These are phyloP conservation scores for Claviceps pazoutovae DNA, from an alignment of 2,329 filamentous ascomycete genomes.

Conservation along the genomic window DNA sequence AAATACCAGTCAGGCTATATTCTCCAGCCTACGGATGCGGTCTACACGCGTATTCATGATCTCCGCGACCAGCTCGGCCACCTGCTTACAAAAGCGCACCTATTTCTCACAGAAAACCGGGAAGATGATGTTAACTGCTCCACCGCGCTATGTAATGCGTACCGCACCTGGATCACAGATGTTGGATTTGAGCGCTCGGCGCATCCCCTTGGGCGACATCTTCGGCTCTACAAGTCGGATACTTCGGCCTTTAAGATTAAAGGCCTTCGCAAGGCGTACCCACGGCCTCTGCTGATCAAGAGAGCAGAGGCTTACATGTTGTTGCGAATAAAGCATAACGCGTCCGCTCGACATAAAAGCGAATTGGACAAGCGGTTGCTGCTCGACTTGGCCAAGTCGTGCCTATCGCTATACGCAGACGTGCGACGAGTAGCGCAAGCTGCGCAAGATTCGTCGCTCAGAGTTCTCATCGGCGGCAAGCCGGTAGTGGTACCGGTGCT, in stretches of 20 bases:
- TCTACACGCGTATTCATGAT: conserved; percentile 66
- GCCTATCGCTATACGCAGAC: conserved; percentile 84
- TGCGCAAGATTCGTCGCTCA: conserved; percentile 84
- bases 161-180: conserved; percentile 92
- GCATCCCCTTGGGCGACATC: conserved; percentile 78
- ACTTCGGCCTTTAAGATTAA: conserved; percentile 89
- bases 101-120: conserved; percentile 68
- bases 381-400: conserved; percentile 77
- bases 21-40: conserved; percentile 37
- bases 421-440: conserved; percentile 88
- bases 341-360: conserved; percentile 73
- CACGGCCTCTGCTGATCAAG: conserved; percentile 79
- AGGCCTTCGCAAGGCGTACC: conserved; percentile 82
- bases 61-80: conserved; percentile 69
- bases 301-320: conserved; percentile 90
- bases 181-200: conserved; percentile 93
- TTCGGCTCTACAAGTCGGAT: conserved; percentile 72
- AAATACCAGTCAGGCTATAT: conserved; percentile 80
- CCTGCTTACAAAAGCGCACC: conserved; percentile 70
- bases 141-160: conserved; percentile 81
- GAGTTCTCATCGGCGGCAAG: conserved; percentile 76
- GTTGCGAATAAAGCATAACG: conserved; percentile 86
- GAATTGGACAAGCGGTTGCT: conserved; percentile 78
- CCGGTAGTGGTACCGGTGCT: conserved; percentile 84
- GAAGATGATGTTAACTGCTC: conserved; percentile 96